phyloP scores from a whole-genome alignment of 148 eudicot species.

The Rhododendron kiyosumense region DNA sequence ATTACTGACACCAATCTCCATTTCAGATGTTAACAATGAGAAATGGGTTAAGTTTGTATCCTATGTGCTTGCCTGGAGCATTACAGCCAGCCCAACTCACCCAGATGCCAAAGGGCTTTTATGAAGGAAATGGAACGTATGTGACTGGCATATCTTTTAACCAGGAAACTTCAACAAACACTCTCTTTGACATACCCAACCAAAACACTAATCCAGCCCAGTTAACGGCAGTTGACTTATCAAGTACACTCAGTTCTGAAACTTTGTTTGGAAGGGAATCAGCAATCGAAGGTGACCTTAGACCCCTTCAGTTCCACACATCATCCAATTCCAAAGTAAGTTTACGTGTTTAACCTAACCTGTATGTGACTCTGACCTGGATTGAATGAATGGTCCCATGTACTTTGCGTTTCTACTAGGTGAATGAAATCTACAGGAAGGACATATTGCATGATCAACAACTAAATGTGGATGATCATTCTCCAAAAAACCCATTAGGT shows the following conservation, averaged over 20 bases:
- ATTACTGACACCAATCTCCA: neutral
- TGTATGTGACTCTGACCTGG: neutral
- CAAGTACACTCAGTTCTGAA: slow-evolving; percentile 25
- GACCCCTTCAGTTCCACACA: slow-evolving; percentile 25
- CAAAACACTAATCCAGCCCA: slow-evolving; percentile 22
- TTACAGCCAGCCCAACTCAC: slow-evolving; percentile 48
- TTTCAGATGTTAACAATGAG: slow-evolving; percentile 80
- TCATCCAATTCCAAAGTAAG: slow-evolving; percentile 38
- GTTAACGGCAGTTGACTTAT: slow-evolving; percentile 22
- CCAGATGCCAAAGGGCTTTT: slow-evolving; percentile 37
- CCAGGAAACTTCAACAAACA: slow-evolving; percentile 20
- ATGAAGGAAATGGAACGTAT: slow-evolving; percentile 23
- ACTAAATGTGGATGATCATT: slow-evolving; percentile 11
- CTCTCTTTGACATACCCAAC: slow-evolving; percentile 25
- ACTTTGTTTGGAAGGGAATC: slow-evolving; percentile 30
- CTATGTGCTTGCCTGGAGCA: slow-evolving; percentile 57
- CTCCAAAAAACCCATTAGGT: slow-evolving; percentile 33
- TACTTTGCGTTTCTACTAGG: slow-evolving; percentile 7
- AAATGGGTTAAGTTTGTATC: slow-evolving; percentile 74
- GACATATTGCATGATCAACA: slow-evolving; percentile 21
- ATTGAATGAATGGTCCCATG: neutral
- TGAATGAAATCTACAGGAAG: slow-evolving; percentile 35
- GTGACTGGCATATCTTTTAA: slow-evolving; percentile 17
- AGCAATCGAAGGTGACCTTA: slow-evolving; percentile 20
- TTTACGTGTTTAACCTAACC: neutral